Conservation (phyloP, 2,329 filamentous ascomycete genomes). For the Capronia americana region DNA sequence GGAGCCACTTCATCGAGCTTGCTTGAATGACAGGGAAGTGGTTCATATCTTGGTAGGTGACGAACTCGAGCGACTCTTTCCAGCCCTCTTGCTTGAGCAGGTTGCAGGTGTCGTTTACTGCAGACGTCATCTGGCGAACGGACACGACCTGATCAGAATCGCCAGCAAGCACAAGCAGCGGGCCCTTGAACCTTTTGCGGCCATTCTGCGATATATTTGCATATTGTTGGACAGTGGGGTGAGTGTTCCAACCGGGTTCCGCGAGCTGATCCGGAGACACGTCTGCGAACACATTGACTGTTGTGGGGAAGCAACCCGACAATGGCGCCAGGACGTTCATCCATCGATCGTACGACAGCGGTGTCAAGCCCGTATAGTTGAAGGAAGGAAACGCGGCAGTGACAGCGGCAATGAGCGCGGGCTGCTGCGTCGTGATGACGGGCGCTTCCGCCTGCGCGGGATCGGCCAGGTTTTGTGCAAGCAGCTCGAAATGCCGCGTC, state of each 20-base stretch:
- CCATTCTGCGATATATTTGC: slow-evolving; percentile 7
- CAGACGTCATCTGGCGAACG: background rate
- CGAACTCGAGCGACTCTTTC: slow-evolving; percentile 15
- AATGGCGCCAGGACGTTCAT: slow-evolving; percentile 16
- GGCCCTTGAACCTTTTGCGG: slow-evolving; percentile 10
- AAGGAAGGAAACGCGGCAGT: slow-evolving; percentile 15
- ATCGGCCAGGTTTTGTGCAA: slow-evolving; percentile 7
- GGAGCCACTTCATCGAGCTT: slow-evolving; percentile 9
- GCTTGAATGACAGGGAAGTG: slow-evolving; percentile 21
- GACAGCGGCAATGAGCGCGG: slow-evolving; percentile 8
- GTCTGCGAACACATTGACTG: background rate
- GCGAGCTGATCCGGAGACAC: background rate
- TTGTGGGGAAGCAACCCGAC: slow-evolving; percentile 6
- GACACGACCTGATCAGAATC: background rate
- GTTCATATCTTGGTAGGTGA: slow-evolving; percentile 16
- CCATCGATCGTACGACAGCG: slow-evolving; percentile 16
- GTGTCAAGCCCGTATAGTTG: slow-evolving; percentile 12
- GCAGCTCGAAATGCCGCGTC: background rate
- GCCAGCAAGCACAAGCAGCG: slow-evolving; percentile 1
- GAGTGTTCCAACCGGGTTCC: slow-evolving; percentile 7
- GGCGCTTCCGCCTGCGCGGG: background rate
- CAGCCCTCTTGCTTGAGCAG: slow-evolving; percentile 11
- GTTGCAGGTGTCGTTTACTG: slow-evolving; percentile 15
- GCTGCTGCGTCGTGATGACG: background rate
- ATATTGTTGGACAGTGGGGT: slow-evolving; percentile 8